phyloP scores from a whole-genome alignment of 371 early-diverging fungal genomes.

The Batrachochytrium dendrobatidis region DNA sequence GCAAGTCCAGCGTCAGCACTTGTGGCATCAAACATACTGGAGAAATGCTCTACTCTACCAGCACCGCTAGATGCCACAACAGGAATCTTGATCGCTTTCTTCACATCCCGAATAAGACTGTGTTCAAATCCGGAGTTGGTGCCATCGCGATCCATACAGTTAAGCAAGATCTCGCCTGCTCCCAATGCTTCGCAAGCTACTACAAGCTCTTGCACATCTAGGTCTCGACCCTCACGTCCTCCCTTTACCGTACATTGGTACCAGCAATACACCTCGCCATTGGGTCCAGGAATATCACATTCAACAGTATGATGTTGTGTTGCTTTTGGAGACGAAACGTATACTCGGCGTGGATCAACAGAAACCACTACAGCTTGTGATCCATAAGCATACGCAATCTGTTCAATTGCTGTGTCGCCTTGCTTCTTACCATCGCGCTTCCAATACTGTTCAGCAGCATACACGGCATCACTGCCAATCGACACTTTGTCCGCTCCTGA shows the following conservation, averaged over 20 bases:
- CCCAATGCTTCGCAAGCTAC: constrained; percentile 82
- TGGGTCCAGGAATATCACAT: constrained; percentile 76
- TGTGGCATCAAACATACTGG: constrained; percentile 72
- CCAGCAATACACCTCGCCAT: constrained; percentile 91
- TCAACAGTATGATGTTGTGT: constrained; percentile 63
- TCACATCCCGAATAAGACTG: constrained; percentile 70
- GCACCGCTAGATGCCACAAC: constrained; percentile 96
- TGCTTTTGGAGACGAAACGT: constrained; percentile 70
- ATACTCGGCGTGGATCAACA: constrained; percentile 91
- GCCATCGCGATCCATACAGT: constrained; percentile 96
- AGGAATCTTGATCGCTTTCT: constrained; percentile 73
- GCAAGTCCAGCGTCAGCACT: constrained; percentile 93
- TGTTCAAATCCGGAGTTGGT: constrained; percentile 93
- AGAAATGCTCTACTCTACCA: constrained; percentile 78
- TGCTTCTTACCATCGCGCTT: constrained; percentile 7
- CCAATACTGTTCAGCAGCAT: constrained; percentile 79
- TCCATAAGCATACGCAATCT: constrained; percentile 87
- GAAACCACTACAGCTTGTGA: constrained; percentile 97
- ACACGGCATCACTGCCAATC: constrained; percentile 97
- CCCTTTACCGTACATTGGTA: constrained; percentile 97
- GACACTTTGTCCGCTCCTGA: constrained; percentile 98
- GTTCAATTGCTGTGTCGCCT: constrained; percentile 70
- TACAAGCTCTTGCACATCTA: constrained; percentile 87
- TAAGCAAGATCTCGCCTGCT: constrained; percentile 92
- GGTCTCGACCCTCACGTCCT: constrained; percentile 88